Base-by-base conservation (phyloP, 495 filamentous ascomycete species). In the Elasticomyces elasticus region DNA sequence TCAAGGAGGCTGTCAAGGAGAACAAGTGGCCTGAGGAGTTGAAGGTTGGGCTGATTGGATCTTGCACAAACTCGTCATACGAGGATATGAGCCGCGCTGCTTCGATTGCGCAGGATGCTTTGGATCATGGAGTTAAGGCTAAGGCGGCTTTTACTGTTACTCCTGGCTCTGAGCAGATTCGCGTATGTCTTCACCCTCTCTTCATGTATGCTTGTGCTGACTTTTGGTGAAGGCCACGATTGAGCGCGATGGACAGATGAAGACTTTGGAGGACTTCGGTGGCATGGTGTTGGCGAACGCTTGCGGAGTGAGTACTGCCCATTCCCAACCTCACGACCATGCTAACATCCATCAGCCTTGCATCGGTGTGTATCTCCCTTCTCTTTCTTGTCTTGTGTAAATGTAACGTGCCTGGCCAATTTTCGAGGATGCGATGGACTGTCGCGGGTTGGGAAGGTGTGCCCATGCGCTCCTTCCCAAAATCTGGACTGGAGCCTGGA, bases 41-140 rank as follows among this genome's bases (percentile, higher is more conserved):
- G 62, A 96, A 95, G 79, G 94, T 95, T 62, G 94, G 94, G 67
- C 71, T 91, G 45, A 91, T 99, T 65, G 92, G 92, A 52, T 97
- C 92, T 67, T 99, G 92, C 86, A 99, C 92, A 62, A 99, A 99
- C 81, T 95, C 89, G 40, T 96, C 90, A 25, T 99, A 99, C 71
- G 94, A 99, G 76, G 92, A 99, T 67, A 97, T 99, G 92, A 86
- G 83, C 62, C 88, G 94, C 59, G 86, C 82, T 65, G 92, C 92
- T 50, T 88, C 89, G 30, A 97, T 99, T 69, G 94, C 91, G 47
- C 87, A 83, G 54, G 89, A 99, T 71, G 94, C 94, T 62, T 79
- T 96, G 54, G 72, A 90, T 74, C 91, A 96, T 68, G 94, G 92
- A 59, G 56, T 97, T 66, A 96, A 95, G 78, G 79, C 94, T 61